A percentile compares a stretch with the other conserved stretches of the same genome.
These are phyloP conservation scores for Spinacia oleracea DNA, from an alignment of 179 eudicot genomes.

Conservation along the genomic window DNA sequence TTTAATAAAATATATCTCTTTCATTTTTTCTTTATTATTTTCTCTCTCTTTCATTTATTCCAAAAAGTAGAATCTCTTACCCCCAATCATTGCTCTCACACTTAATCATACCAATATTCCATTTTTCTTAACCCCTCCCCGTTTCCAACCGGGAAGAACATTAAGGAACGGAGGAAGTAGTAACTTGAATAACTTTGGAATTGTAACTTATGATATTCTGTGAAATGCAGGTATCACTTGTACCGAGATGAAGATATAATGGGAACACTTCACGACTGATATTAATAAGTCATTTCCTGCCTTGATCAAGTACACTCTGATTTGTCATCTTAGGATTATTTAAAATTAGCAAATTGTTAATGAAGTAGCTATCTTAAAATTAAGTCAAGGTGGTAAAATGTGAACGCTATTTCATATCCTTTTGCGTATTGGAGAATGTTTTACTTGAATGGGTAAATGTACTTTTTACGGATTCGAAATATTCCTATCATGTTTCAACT, in stretches of 20 bases:
- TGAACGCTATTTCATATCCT: not conserved
- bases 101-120: too few relatives aligned
- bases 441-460: not conserved
- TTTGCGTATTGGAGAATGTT: not conserved
- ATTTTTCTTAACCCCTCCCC: too few relatives aligned
- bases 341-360: slow-evolving; percentile 6
- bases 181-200: not conserved
- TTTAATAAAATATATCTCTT: too few relatives aligned
- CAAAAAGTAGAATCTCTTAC: too few relatives aligned
- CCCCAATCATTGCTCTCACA: too few relatives aligned
- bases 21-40: too few relatives aligned
- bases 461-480: slow-evolving; percentile 14
- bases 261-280: slow-evolving; percentile 70
- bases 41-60: too few relatives aligned
- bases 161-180: too few relatives aligned
- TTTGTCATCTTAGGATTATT: not conserved
- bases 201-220: not conserved
- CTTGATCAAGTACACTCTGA: slow-evolving; percentile 13
- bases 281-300: slow-evolving; percentile 7
- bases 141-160: too few relatives aligned
- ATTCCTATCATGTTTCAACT: not conserved
- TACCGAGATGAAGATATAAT: slow-evolving; percentile 76
- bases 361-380: not conserved
- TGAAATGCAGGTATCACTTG: slow-evolving; percentile 64
- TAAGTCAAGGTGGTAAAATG: not conserved